phyloP scores from a whole-genome alignment of 768 basidiomycete genomes.

The Heimioporus sp. region DNA sequence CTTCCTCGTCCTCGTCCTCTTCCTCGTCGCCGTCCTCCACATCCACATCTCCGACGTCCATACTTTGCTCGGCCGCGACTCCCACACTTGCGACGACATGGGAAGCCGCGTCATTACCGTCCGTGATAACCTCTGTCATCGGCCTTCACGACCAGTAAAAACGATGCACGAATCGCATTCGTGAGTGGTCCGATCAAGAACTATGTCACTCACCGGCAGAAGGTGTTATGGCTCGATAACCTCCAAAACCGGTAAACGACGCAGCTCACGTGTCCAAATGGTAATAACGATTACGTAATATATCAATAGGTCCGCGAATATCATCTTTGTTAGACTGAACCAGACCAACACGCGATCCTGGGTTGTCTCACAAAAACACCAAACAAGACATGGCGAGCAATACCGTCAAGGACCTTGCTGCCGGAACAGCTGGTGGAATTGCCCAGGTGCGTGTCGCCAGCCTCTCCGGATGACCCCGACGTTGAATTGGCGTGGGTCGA shows the following conservation, averaged over 20 bases:
- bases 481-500: conserved; percentile 10
- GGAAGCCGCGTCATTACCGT: conserved; percentile 2
- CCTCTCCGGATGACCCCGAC: neutral
- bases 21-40: conserved; percentile 53
- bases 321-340: neutral
- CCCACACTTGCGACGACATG: neutral
- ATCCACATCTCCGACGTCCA: conserved; percentile 42
- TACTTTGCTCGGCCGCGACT: conserved; percentile 18
- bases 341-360: no score
- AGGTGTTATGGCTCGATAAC: neutral
- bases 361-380: conserved; percentile 7
- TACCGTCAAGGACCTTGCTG: conserved; percentile 83
- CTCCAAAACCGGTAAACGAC: conserved; percentile 6
- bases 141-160: conserved; percentile 4
- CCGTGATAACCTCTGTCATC: conserved; percentile 15
- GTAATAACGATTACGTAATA: conserved; percentile 7
- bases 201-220: conserved; percentile 11
- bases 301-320: conserved; percentile 15
- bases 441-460: conserved; percentile 58
- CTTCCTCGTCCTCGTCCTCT: conserved; percentile 48
- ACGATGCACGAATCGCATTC: conserved; percentile 4
- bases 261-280: conserved; percentile 14
- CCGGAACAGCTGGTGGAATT: conserved; percentile 90
- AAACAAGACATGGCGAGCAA: conserved; percentile 36
- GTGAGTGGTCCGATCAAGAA: conserved; percentile 1